Conservation (phyloP, 352 stramenopile genomes). For the Blastocystis sp. region DNA sequence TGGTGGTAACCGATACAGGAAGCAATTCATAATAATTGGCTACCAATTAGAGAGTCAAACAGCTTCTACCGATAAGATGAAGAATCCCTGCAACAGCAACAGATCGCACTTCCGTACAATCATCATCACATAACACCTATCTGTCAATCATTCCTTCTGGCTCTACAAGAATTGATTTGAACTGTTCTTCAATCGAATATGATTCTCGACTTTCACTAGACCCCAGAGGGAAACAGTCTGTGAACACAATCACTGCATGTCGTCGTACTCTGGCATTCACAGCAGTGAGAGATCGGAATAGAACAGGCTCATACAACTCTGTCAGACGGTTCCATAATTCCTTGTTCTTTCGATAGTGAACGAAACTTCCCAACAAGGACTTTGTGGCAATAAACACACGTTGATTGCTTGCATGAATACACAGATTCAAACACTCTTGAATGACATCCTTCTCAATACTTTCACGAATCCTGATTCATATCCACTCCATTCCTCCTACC, state of each 20-base stretch:
- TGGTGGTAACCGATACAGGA: conserved; percentile 22
- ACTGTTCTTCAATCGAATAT: conserved; percentile 53
- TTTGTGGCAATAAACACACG: neutral
- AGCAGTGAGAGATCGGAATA: neutral
- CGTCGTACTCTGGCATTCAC: neutral
- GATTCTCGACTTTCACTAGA: neutral
- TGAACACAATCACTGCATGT: conserved; percentile 54
- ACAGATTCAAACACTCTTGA: conserved; percentile 24
- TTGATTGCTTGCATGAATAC: neutral
- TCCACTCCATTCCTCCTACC: neutral
- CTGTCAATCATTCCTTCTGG: neutral
- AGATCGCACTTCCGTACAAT: neutral
- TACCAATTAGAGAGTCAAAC: neutral
- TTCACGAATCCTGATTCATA: neutral
- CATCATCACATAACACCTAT: conserved; percentile 34
- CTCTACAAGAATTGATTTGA: conserved; percentile 22
- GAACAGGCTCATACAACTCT: conserved; percentile 49
- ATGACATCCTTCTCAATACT: neutral
- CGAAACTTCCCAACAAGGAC: neutral
- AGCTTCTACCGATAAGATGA: conserved; percentile 2
- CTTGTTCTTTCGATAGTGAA: conserved; percentile 55
- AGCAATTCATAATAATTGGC: conserved; percentile 37
- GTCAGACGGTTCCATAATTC: conserved; percentile 30
- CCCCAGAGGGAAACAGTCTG: conserved; percentile 41
- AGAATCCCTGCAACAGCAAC: conserved; percentile 2